Evolutionary conservation across 2,329 filamentous ascomycete species (phyloP), one percentile per base, ranked within the genome.

Genomic region (Venturia nashicola): DNA sequence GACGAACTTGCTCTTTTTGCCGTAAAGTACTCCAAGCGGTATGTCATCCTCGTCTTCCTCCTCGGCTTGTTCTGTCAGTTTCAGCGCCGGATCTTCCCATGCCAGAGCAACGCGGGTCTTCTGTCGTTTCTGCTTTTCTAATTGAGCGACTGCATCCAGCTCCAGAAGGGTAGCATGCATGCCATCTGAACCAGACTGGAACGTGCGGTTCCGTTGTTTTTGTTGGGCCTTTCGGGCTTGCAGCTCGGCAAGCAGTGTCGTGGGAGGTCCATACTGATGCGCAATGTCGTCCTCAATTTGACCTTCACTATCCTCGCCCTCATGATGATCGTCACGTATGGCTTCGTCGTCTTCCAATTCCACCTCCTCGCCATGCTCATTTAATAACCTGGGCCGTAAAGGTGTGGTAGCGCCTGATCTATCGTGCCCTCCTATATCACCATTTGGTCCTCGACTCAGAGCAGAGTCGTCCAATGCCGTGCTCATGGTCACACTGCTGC

Each of bases 141-240:
- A 83, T 74, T 97, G 89, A 27, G 90, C 90, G 36, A 97, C 90
- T 0, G 91, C 89, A 71, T 99, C 93, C 68, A 97, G 83, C 72
- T 99, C 86, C 0, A 99, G 80, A 4, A 99, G 80, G 0, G 94
- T 99, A 16, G 90, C 90, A 67, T 94, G 90, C 82, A 96, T 87
- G n/a, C 91, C 92, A 63, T 88, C 86, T 23, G 88, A 87, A 68
- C 80, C 82, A 0, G 81, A 77, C 16, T 81, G 84, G 40, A 83
- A 80, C 16, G 88, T 88, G 27, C 86, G 83, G 39, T 87, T 94
- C 43, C 94, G 86, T 66, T 86, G 80, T 74, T 90, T 92, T 70
- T 95, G 87, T 69, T 96, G 89, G 65, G 90, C 86, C 73, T 99
- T 97, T 61, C 94, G 88, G 67, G 96, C 78, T 72, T 97, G 91